Percentiles rank a stretch among this genome's conserved stretches.
Conservation (phyloP, 78 protist species). For the Monocercomonoides exilis region DNA sequence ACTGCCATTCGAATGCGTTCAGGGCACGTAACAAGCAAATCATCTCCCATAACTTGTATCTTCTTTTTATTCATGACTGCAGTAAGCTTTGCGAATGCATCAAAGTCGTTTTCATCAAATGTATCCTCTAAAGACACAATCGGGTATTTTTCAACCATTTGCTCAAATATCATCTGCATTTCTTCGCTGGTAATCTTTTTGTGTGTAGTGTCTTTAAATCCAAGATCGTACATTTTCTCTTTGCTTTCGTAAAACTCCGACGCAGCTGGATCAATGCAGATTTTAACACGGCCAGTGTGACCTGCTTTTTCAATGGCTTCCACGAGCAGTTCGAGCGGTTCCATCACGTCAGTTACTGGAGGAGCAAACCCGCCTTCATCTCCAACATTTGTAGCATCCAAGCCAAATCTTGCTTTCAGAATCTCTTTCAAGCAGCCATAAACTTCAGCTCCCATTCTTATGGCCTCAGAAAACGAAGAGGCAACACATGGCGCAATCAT, state of each 20-base stretch:
- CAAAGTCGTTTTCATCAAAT: no score
- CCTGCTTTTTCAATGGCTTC: conserved; percentile 93
- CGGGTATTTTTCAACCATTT: conserved; percentile 43
- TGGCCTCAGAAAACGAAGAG: conserved; percentile 72
- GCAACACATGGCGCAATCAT: conserved; percentile 87
- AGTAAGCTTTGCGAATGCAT: neutral
- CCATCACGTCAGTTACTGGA: conserved; percentile 61
- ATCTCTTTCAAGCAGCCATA: conserved; percentile 77
- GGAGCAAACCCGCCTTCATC: conserved; percentile 99
- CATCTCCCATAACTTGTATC: conserved; percentile 32
- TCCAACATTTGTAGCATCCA: conserved; percentile 77
- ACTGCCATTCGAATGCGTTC: conserved; percentile 22
- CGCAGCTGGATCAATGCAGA: conserved; percentile 73
- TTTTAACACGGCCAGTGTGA: conserved; percentile 60
- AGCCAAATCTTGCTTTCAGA: conserved; percentile 54
- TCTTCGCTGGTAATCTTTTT: conserved; percentile 31
- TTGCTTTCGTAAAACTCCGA: conserved; percentile 80
- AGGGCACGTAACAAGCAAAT: conserved; percentile 15
- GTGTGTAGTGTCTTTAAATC: conserved; percentile 64
- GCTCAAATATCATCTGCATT: conserved; percentile 48
- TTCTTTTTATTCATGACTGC: neutral
- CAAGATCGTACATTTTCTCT: conserved; percentile 80
- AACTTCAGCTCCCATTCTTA: conserved; percentile 71
- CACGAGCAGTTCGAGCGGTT: conserved; percentile 80
- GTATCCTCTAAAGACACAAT: conserved; percentile 93